A percentile compares a stretch with the other conserved stretches of the same genome.
Evolutionary conservation across 2,329 filamentous ascomycete genomes (phyloP).

Genomic region (Botrytis tulipae): DNA sequence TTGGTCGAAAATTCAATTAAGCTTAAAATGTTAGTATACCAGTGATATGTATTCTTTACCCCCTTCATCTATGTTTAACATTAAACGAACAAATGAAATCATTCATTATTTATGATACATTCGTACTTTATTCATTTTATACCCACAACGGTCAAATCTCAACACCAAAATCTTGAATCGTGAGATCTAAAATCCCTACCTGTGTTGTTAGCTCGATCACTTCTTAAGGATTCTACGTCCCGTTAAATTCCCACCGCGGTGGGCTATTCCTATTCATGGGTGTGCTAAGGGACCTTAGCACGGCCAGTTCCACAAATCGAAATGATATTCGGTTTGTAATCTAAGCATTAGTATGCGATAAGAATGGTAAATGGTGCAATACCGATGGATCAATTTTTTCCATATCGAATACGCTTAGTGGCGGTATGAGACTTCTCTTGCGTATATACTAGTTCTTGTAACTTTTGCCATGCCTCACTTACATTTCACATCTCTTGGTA

Average conservation of each 20-base stretch:
- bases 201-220: neutral
- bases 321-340: slow-evolving; percentile 1
- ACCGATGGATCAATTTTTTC: neutral
- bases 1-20: neutral
- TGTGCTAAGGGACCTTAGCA: neutral
- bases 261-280: neutral
- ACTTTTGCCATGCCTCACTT: neutral
- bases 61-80: neutral
- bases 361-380: slow-evolving; percentile 10
- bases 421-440: neutral
- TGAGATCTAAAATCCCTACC: neutral
- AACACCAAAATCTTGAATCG: neutral
- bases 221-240: neutral
- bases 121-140: neutral
- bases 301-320: slow-evolving; percentile 1
- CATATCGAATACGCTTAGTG: neutral
- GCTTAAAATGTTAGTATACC: neutral
- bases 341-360: neutral
- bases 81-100: neutral
- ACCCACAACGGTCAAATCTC: neutral
- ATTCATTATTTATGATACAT: neutral
- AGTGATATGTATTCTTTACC: neutral
- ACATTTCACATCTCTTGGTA: neutral
- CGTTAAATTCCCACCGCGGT: neutral
- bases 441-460: neutral